Evolutionary conservation across 495 filamentous ascomycete species (phyloP).

Genomic region (Entonaema liquescens): DNA sequence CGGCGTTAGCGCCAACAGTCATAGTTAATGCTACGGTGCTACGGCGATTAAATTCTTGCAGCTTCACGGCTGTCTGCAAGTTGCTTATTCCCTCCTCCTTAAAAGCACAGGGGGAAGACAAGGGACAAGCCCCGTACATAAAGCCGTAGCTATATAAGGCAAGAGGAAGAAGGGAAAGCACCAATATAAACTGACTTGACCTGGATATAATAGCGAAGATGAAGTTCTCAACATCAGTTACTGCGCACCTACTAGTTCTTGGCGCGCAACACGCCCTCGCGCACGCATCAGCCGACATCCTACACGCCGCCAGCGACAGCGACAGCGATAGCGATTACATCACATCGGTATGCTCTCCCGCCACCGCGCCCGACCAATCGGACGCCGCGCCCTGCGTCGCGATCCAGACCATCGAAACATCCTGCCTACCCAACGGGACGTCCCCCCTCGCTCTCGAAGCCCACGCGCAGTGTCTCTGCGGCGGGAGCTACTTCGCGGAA

Average conservation of each 20-base stretch:
- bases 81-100: background rate
- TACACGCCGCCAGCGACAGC: background rate
- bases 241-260: background rate
- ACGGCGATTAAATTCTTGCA: background rate
- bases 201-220: background rate
- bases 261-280: constrained; percentile 8
- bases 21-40: background rate
- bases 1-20: background rate
- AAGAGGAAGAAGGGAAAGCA: background rate
- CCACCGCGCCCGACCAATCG: background rate
- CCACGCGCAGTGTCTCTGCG: constrained; percentile 54
- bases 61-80: background rate
- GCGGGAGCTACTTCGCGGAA: constrained; percentile 51
- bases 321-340: constrained; percentile 7
- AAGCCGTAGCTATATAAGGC: background rate
- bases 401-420: constrained; percentile 43
- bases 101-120: background rate
- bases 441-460: constrained; percentile 43
- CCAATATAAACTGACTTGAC: background rate
- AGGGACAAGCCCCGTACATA: background rate
- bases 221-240: background rate
- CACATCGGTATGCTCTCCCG: background rate
- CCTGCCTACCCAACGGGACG: constrained; percentile 44
- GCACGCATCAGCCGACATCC: background rate
- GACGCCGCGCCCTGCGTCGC: constrained; percentile 39